Evolutionary conservation across 495 filamentous ascomycete genomes (phyloP), one percentile per base, ranked within the genome.

Genomic region (Parmelia sp.): DNA sequence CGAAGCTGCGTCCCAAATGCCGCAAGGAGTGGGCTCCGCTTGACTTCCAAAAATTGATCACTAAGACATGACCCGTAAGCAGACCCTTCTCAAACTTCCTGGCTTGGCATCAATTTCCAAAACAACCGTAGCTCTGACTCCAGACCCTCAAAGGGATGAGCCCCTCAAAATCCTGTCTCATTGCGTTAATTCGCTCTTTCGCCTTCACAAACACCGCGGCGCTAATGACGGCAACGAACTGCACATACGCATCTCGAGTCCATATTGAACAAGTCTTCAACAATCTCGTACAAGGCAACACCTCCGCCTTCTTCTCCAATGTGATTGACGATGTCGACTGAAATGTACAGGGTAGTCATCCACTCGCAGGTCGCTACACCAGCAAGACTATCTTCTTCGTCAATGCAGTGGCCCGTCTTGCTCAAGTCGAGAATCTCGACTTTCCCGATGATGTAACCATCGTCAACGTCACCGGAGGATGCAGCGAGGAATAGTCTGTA

Each of bases 331-430:
- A 62, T 25, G 60, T 62, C 27, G 42, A 51, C 45, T 62, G 60
- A 45, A 62, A 44, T 15, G 23, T 62, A 10, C 23, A 31, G 14
- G 60, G 60, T 37, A 53, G 45, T n/a, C 60, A 62, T 39, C 44
- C 60, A 17, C 29, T 62, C 15, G 44, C 60, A 27, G 60, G 60
- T 29, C 15, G 19, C 29, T 62, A 62, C n/a, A 1, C 8, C 45
- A 62, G 51, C 60, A 62, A 33, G 29, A 62, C 60, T 19, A 21
- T 62, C 42, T 62, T 62, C 33, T 21, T 62, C 27, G 27, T 33
- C 39, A 33, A 62, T 37, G 44, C 60, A 5, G 31, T 62, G 7
- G 35, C 8, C 2, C 60, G 60, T 15, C 39, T 61, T 17, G 59
- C 40, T 21, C 39, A 61, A 6, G 21, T 1, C 1, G 23, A 39